These are phyloP conservation scores for Dendrostoma leiphaemia DNA, from an alignment of 2,329 filamentous ascomycete genomes.

Conservation along the genomic window DNA sequence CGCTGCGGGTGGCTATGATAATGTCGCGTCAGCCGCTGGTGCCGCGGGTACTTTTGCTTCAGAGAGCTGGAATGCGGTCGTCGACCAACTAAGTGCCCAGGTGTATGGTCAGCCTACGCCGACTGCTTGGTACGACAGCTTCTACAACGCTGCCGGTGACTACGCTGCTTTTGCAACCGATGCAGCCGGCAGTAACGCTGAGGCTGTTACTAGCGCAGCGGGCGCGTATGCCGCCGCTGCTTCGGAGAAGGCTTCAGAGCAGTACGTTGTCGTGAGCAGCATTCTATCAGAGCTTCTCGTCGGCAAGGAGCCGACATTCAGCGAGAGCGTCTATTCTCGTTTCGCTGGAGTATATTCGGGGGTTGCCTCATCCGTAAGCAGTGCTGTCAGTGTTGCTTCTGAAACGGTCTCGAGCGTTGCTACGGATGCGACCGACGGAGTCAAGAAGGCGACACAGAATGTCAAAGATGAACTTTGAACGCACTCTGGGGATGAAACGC, in stretches of 20 bases:
- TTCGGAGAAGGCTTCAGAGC: conserved; percentile 57
- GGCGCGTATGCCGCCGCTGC: conserved; percentile 60
- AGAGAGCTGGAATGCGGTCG: conserved; percentile 60
- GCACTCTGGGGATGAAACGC: no score
- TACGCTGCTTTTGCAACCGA: conserved; percentile 60
- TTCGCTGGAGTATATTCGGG: conserved; percentile 72
- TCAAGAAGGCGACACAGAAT: conserved; percentile 36
- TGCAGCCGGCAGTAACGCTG: conserved; percentile 32
- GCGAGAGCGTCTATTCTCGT: conserved; percentile 73
- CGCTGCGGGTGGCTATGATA: conserved; percentile 26
- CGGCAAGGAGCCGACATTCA: conserved; percentile 78
- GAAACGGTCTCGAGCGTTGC: conserved; percentile 32
- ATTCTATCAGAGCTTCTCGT: conserved; percentile 74
- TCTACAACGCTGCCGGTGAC: conserved; percentile 45
- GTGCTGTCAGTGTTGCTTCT: conserved; percentile 34
- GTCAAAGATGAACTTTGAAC: conserved; percentile 41
- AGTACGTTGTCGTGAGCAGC: conserved; percentile 68
- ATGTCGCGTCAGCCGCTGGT: conserved; percentile 20
- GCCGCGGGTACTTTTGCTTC: conserved; percentile 30
- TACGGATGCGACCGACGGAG: conserved; percentile 40
- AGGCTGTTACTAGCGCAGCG: conserved; percentile 39
- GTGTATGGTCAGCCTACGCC: conserved; percentile 67
- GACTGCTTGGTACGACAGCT: conserved; percentile 53
- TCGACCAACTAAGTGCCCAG: conserved; percentile 65
- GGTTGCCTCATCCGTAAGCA: conserved; percentile 55